Base-by-base conservation (phyloP, 257 asterid species). In the Plantago major region DNA sequence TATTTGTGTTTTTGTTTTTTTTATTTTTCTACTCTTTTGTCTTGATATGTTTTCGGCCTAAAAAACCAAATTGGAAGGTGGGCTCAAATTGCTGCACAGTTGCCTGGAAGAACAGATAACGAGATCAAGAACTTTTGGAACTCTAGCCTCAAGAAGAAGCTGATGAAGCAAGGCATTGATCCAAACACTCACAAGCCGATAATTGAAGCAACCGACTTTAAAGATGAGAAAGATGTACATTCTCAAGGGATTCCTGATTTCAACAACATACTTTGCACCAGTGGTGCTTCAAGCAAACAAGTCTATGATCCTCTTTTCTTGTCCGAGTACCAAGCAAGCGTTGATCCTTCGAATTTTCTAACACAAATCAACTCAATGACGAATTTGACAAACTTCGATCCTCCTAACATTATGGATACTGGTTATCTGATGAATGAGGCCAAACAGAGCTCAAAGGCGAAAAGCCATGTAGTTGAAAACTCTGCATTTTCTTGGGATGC, bases 81-180 rank as follows among this genome's bases (percentile, higher is more conserved):
- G 97, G 95, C 97, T 50, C 93, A 87, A 71, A 87, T 90, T 37
- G 96, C 97, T 30, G 72, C 87, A 42, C 91, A 85, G 12, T 64
- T 90, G 45, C 97, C 90, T 0, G 95, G 95, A 33, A 87, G 97
- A 80, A 90, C 97, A 46, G 96, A 90, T 26, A 90, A 90, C n/a
- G 97, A 87, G 83, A 84, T 90, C 17, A 90, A 90, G 73, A 90
- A 90, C 57, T 85, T 78, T 11, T 90, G 97, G 95, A 84, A 90
- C 59, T 87, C 97, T 7, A 70, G 71, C 69, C 67, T 90, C 37
- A 90, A 87, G 80, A 90, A 84, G 85, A 90, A 83, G 76, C 78
- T 90, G 6, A 51, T 73, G 42, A 90, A 84, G 71, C 89, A 80
- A 76, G 97, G 97, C 33, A 81, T 90, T 49, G 89, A 90, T 77